Evolutionary conservation across 2,329 filamentous ascomycete genomes (phyloP).

Genomic region (Fusarium veterinarium): DNA sequence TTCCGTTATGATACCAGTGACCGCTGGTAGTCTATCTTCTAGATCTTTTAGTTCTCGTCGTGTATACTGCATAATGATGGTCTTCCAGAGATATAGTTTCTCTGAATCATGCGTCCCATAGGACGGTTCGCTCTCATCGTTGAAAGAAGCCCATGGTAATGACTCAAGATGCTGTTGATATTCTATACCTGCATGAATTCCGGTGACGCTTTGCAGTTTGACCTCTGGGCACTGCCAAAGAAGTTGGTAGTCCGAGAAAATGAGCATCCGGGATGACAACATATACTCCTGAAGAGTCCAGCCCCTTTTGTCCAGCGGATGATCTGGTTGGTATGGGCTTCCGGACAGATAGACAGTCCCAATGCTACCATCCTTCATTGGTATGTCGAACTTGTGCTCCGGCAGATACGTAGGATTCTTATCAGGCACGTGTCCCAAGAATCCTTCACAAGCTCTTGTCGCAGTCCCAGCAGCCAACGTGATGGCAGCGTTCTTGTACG

Average conservation of each 20-base stretch:
- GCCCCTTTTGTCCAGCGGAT: background rate
- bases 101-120: background rate
- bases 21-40: background rate
- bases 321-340: accelerated
- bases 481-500: background rate
- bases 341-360: background rate
- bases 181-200: accelerated
- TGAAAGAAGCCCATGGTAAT: background rate
- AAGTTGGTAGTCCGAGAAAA: background rate
- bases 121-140: accelerated
- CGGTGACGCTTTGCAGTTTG: accelerated
- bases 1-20: background rate
- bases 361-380: accelerated
- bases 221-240: background rate
- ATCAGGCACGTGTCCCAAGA: accelerated
- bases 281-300: conserved; percentile 4
- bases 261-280: background rate
- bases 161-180: background rate
- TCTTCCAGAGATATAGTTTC: background rate
- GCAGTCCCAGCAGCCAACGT: background rate
- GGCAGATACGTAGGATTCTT: accelerated
- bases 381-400: accelerated
- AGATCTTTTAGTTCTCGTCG: accelerated
- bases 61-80: background rate
- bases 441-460: background rate